Percentiles rank a stretch among this genome's conserved stretches.
Evolutionary conservation across 1,284 basidiomycete species (phyloP).

Genomic region (Pholiota adiposa): DNA sequence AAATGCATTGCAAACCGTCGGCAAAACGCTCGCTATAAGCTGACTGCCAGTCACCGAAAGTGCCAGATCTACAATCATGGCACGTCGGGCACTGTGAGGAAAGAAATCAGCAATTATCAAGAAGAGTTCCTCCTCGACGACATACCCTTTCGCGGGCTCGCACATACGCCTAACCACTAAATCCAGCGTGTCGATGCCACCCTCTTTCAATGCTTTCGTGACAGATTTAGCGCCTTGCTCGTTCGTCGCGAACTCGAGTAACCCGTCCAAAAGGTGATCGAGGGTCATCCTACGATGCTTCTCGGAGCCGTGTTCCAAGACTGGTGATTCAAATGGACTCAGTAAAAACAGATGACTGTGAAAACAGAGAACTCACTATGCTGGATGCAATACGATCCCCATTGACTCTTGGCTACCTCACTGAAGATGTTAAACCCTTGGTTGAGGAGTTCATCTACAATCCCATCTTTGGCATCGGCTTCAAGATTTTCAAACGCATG

Average conservation of each 20-base stretch:
- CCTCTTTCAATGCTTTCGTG: conserved; percentile 82
- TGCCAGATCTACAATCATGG: conserved; percentile 82
- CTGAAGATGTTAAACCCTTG: conserved; percentile 68
- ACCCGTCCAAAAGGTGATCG: conserved; percentile 69
- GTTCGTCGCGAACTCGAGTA: conserved; percentile 76
- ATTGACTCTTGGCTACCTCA: conserved; percentile 83
- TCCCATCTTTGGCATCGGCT: conserved; percentile 79
- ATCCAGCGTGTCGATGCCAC: conserved; percentile 72
- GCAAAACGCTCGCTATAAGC: conserved; percentile 77
- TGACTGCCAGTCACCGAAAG: conserved; percentile 83
- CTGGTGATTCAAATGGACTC: conserved; percentile 38
- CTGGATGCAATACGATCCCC: conserved; percentile 84
- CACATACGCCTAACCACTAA: conserved; percentile 78
- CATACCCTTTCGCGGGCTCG: conserved; percentile 77
- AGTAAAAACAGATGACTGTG: not conserved
- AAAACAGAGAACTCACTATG: conserved; percentile 58
- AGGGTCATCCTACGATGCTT: conserved; percentile 74
- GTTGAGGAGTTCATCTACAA: conserved; percentile 77
- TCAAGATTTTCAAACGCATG: conserved; percentile 87
- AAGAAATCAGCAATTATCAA: too few species aligned
- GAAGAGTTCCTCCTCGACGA: too few species aligned
- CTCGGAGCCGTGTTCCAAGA: conserved; percentile 78
- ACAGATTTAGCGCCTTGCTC: conserved; percentile 85
- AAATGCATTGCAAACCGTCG: conserved; percentile 52
- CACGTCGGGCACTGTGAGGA: conserved; percentile 66